Conservation (phyloP, 805 yeast species). For the Yarrowia divulgata region DNA sequence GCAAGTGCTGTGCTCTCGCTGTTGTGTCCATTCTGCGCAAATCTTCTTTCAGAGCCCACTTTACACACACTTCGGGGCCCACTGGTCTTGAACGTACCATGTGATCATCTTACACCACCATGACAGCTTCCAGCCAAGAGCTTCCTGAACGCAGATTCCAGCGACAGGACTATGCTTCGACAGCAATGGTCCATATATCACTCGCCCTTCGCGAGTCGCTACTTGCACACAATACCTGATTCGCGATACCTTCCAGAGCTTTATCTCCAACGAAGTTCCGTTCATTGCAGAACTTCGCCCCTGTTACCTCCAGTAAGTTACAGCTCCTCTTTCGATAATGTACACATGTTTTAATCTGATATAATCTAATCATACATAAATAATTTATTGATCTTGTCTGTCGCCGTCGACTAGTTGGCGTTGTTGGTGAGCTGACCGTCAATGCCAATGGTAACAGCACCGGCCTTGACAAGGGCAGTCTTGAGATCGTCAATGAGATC, state of each 20-base stretch:
- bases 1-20: background rate
- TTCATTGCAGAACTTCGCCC: too few relatives aligned
- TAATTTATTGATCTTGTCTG: background rate
- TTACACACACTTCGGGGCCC: background rate
- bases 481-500: constrained; percentile 85
- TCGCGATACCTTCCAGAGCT: too few relatives aligned
- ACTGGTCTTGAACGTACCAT: background rate
- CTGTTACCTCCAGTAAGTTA: too few relatives aligned
- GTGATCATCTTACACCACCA: background rate
- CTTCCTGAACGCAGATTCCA: too few relatives aligned
- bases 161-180: too few relatives aligned
- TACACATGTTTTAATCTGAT: constrained; percentile 1
- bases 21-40: background rate
- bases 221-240: too few relatives aligned
- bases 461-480: constrained; percentile 71
- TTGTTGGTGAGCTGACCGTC: constrained; percentile 36
- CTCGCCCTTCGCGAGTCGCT: too few relatives aligned
- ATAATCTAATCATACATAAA: constrained; percentile 19
- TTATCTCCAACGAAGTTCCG: too few relatives aligned
- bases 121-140: too few relatives aligned
- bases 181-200: too few relatives aligned
- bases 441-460: constrained; percentile 52
- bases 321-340: background rate
- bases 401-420: background rate
- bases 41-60: background rate